A percentile compares a stretch with the other conserved stretches of the same genome.
These are phyloP conservation scores for Vicia villosa DNA, from an alignment of 306 rosid species.

Conservation along the genomic window DNA sequence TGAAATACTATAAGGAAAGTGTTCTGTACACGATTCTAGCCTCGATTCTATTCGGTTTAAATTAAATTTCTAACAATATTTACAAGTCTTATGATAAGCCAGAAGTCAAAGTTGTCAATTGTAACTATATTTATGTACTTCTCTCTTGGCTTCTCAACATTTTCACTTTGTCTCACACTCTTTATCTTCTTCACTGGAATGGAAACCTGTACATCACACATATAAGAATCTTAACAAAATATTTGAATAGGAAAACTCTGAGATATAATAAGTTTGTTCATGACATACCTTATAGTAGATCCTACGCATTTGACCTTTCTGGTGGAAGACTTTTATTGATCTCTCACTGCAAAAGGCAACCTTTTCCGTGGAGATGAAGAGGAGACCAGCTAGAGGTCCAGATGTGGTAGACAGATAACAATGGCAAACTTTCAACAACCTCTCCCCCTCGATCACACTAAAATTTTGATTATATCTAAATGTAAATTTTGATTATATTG, in stretches of 20 bases:
- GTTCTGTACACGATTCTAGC: too few relatives aligned
- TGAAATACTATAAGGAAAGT: too few relatives aligned
- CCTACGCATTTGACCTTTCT: conserved; percentile 47
- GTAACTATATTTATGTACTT: conserved; percentile 42
- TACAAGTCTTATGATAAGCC: conserved; percentile 37
- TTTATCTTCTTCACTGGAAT: conserved; percentile 41
- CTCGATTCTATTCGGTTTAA: too few relatives aligned
- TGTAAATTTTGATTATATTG: too few relatives aligned
- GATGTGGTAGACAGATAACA: conserved; percentile 80
- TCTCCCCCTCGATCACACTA: conserved; percentile 29
- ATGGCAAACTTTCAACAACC: conserved; percentile 56
- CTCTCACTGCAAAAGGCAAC: conserved; percentile 81
- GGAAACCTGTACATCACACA: conserved; percentile 27
- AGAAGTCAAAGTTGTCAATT: conserved; percentile 42
- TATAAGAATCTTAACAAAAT: neutral
- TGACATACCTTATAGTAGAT: conserved; percentile 38
- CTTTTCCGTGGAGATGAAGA: conserved; percentile 72
- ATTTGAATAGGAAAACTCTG: conserved; percentile 4
- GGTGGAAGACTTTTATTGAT: conserved; percentile 54
- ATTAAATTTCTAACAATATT: too few relatives aligned
- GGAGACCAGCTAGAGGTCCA: conserved; percentile 80
- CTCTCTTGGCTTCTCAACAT: conserved; percentile 41
- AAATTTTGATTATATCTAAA: too few relatives aligned
- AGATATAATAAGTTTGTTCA: neutral
- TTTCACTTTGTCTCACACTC: conserved; percentile 42